These are phyloP conservation scores for Sugiyamaella japonica DNA, from an alignment of 1,139 yeast genomes.

Conservation along the genomic window DNA sequence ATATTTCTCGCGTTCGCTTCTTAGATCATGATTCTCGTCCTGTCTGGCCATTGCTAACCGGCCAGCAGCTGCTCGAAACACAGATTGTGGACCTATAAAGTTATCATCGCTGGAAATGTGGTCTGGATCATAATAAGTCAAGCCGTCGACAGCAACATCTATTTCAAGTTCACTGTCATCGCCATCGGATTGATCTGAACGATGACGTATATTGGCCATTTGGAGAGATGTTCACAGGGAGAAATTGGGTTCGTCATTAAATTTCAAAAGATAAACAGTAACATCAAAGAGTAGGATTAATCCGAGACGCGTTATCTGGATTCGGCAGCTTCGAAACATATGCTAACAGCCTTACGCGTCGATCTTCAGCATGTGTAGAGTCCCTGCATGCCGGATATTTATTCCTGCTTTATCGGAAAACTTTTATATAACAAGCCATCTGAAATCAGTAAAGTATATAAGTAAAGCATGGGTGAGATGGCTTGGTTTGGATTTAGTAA, in stretches of 20 bases:
- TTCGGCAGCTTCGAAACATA: background rate
- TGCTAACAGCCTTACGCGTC: background rate
- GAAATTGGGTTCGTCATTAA: background rate
- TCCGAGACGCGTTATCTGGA: conserved; percentile 7
- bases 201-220: conserved; percentile 6
- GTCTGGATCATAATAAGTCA: conserved; percentile 24
- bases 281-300: background rate
- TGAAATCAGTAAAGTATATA: no score
- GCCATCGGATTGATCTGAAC: background rate
- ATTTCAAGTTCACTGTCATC: conserved; percentile 3
- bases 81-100: background rate
- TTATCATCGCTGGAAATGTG: conserved; percentile 19
- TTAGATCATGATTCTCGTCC: background rate
- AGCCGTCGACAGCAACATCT: conserved; percentile 17
- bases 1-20: conserved; percentile 1
- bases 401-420: no score
- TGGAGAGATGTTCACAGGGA: background rate
- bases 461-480: no score
- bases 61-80: conserved; percentile 11
- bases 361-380: background rate
- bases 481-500: no score
- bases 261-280: background rate
- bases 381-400: conserved; percentile 1
- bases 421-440: no score
- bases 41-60: conserved; percentile 1